Conservation (phyloP, 441 rosid genomes). For the Melastoma candidum region DNA sequence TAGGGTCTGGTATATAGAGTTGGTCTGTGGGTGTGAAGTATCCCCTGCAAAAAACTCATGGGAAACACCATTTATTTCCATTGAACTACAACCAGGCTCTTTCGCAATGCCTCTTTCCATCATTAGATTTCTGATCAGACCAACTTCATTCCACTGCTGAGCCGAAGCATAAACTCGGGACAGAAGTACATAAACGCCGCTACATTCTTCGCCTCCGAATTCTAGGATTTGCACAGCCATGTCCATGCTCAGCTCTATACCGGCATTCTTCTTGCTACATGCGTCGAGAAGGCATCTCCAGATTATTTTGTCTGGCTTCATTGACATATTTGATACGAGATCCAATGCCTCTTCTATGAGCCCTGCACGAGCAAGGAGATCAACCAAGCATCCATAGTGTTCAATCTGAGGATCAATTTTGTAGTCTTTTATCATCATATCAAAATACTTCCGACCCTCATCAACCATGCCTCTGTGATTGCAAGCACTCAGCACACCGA, state of each 20-base stretch:
- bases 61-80: constrained; percentile 44
- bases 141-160: constrained; percentile 46
- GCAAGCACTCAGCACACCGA: constrained; percentile 46
- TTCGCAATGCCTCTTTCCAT: constrained; percentile 36
- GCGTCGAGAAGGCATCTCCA: constrained; percentile 69
- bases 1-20: constrained; percentile 45
- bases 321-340: constrained; percentile 38
- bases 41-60: constrained; percentile 81
- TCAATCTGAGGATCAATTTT: constrained; percentile 37
- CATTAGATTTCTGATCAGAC: constrained; percentile 42
- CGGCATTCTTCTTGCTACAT: constrained; percentile 40
- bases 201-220: constrained; percentile 24
- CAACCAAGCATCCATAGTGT: constrained; percentile 56
- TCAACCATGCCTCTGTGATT: constrained; percentile 50
- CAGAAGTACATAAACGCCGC: constrained; percentile 48
- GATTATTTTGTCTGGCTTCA: constrained; percentile 50
- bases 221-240: constrained; percentile 40
- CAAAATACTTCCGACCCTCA: constrained; percentile 34
- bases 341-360: constrained; percentile 38
- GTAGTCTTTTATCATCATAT: constrained; percentile 37
- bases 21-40: constrained; percentile 55
- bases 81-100: constrained; percentile 59
- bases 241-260: constrained; percentile 44
- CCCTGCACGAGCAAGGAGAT: constrained; percentile 53
- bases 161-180: constrained; percentile 54